Base-by-base conservation (phyloP, 805 yeast species). In the Candida awuae region DNA sequence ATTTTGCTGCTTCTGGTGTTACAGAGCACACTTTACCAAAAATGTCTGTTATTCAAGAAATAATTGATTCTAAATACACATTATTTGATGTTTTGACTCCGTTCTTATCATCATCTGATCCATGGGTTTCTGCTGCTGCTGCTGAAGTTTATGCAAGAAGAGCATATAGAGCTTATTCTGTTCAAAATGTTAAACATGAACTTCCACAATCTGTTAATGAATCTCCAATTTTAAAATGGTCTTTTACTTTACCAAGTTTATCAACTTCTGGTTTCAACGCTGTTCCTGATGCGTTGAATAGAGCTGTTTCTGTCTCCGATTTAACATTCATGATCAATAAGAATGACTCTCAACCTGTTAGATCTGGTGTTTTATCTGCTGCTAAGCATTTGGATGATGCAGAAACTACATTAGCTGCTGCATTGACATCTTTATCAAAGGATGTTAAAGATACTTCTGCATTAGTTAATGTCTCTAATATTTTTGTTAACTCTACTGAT, bases 91-190 rank as follows among this genome's bases (percentile, higher is more conserved):
- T 94, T 28, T 73, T 92, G 60, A 74, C 94, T 32, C 97, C 86
- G 65, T 92, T 92, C 66, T 76, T 92, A 65, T 76, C 73, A 39
- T 83, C 85, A 51, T 55, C 72, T 10, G 97, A 94, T 55, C 84
- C 82, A 34, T 84, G 85, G 71, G 90, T 92, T 44, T 83, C 90
- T 4, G 75, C 90, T 49, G 97, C 98, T 27, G 97, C 98, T 27
- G 86, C 95, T 33, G 97, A 92, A 65, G 95, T 92, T 43, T 92
- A 92, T 62, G 80, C 88, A 44, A 82, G 97, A 62, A 82, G 98
- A 62, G 94, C 97, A 32, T 92, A 88, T 70, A 79, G 97, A 56
- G 97, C 97, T 28, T 92, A 94, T 66, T 80, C 86, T 29, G 80
- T 92, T 45, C 80, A 84, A 39, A 82, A 80, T 47, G 73, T 94